Base-by-base conservation (phyloP, 2,329 filamentous ascomycete species). In the Cordyceps pruinosa region DNA sequence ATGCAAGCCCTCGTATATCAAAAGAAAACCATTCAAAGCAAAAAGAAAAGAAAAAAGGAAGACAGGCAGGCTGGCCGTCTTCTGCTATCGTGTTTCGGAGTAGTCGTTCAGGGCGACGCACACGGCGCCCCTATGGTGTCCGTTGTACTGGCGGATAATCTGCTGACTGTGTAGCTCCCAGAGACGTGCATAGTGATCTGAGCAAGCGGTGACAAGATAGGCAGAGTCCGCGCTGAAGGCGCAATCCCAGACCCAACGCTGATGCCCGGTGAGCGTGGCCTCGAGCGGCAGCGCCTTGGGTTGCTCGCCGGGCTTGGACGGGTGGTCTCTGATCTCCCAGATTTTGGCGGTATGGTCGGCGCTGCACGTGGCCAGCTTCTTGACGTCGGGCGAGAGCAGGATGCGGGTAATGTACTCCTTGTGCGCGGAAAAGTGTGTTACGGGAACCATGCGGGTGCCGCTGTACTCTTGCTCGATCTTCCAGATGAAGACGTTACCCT, bases 401-500 rank as follows among this genome's bases (percentile, higher is more conserved):
- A 97, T 88, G 58, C 92, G 89, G 1, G 90, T 96, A 65, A 97
- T 93, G 73, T 94, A 96, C 65, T 93, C 90, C 64, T 88, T 89
- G 74, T 97, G 92, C 2, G 92, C 92, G 62, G 84, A 85, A 77
- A 97, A 97, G 61, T 90, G 90, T 58, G 90, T 93, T 59, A 96
- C 84, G 1, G 92, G 91, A 1, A 95, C 80, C 17, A 96, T 86
- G 61, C 89, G 86, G 30, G 92, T 96, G 59, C 88, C 81, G 58
- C 96, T 90, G 62, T 84, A 85, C 59, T 84, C 85, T 67, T 96
- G 91, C 60, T 92, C 83, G 69, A 99, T 89, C 62, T 90, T 87
- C 94, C 94, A 99, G 65, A 99, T 90, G 70, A 96, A 99, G 61
- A 97, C 92, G 66, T 95, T 95, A 64, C 94, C 94, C 89, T 97